These are phyloP conservation scores for Medicago ruthenica DNA, from an alignment of 306 rosid genomes.

Conservation along the genomic window DNA sequence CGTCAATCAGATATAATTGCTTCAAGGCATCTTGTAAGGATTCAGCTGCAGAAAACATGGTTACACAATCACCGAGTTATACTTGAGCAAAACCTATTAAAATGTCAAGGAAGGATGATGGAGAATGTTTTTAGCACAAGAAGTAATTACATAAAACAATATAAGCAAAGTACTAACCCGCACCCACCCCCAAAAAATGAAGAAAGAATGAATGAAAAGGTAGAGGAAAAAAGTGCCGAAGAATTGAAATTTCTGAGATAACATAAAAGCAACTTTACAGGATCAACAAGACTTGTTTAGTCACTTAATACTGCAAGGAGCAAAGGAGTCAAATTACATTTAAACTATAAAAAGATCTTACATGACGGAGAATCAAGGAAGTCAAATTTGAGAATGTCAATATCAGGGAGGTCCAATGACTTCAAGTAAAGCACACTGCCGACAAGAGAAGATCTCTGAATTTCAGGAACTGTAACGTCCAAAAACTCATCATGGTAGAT, in stretches of 20 bases:
- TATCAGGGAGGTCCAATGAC: conserved; percentile 93
- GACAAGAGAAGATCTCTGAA: conserved; percentile 91
- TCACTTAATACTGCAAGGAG: conserved; percentile 22
- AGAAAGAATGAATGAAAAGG: background rate
- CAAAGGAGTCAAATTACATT: conserved; percentile 2
- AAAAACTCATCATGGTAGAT: conserved; percentile 75
- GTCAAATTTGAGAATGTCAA: conserved; percentile 91
- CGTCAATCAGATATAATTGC: conserved; percentile 90
- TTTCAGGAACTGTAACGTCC: conserved; percentile 95
- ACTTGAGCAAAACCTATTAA: conserved; percentile 25
- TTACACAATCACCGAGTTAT: conserved; percentile 40
- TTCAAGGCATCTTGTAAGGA: conserved; percentile 92
- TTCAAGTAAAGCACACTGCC: conserved; percentile 97
- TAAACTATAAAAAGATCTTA: conserved; percentile 46
- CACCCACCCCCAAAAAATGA: background rate
- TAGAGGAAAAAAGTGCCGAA: background rate
- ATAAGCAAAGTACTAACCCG: background rate
- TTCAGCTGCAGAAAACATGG: conserved; percentile 73
- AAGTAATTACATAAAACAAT: conserved; percentile 19
- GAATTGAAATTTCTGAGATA: conserved; percentile 21
- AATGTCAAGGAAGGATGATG: conserved; percentile 20
- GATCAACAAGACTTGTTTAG: conserved; percentile 33
- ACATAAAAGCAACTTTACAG: conserved; percentile 1
- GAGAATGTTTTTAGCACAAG: background rate
- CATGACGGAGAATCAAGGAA: conserved; percentile 90